Base-by-base conservation (phyloP, 78 protist genomes). In the Bodo saltans region DNA sequence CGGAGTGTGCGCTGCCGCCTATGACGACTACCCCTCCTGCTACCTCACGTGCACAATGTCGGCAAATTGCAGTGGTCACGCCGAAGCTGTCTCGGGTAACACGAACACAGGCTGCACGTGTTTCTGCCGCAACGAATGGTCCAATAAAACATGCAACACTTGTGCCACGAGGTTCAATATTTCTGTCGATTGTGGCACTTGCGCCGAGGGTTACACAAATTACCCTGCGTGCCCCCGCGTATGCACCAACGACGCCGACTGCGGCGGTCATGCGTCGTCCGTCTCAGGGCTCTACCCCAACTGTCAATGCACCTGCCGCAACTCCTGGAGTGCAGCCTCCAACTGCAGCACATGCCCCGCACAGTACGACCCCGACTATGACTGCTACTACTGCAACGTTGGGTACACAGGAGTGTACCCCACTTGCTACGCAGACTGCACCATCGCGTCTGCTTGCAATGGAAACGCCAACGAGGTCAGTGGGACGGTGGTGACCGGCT, bases 51-150 rank as follows among this genome's bases (percentile, higher is more conserved):
- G 79, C 79, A 74, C 79, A 8, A 25, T 74, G 25, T 33, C 23
- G 29, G 21, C 27, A 21, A 42, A 74, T 30, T 74, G 79, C 79
- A 74, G 40, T 27, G 79, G 79, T 8, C 52, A 74, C 79, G 79
- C 79, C 32, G 67, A 27, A 21, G 25, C 70, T 8, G 79, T 74
- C 34, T 29, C 12, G 30, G n/a, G n/a, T n/a, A n/a, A n/a, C n/a
- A n/a, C n/a, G n/a, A n/a, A n/a, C n/a, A n/a, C n/a, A n/a, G n/a
- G n/a, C n/a, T n/a, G n/a, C n/a, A n/a, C n/a, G n/a, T n/a, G n/a
- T n/a, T n/a, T n/a, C n/a, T n/a, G n/a, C n/a, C n/a, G n/a, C n/a
- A n/a, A n/a, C n/a, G n/a, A n/a, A n/a, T n/a, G n/a, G n/a, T n/a
- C n/a, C n/a, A n/a, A n/a, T n/a, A n/a, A n/a, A n/a, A n/a, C n/a